Evolutionary conservation across 202 grass and related monocot genomes (phyloP).

Genomic region (Musa balbisiana): DNA sequence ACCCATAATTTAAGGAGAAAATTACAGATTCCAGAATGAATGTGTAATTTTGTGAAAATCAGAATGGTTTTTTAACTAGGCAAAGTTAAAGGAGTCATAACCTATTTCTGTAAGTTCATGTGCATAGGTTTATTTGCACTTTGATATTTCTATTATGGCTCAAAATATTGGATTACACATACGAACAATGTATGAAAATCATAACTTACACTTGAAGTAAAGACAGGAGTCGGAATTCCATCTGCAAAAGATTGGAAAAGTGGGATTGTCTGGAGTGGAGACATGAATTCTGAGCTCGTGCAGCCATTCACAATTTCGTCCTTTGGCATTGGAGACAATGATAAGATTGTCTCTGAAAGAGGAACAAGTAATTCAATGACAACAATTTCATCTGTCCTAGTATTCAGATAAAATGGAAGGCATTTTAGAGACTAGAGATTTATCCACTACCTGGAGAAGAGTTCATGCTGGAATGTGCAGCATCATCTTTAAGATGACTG

Average conservation of each 20-base stretch:
- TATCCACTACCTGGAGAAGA: conserved; percentile 34
- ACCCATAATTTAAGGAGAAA: neutral
- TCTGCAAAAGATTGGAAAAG: conserved; percentile 54
- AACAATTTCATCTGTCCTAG: neutral
- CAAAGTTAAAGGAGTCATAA: neutral
- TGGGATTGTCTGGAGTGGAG: conserved; percentile 55
- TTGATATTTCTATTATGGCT: neutral
- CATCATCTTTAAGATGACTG: conserved; percentile 24
- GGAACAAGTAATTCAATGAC: conserved; percentile 2
- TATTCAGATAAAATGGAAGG: neutral
- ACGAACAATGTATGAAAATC: neutral
- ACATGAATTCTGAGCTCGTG: conserved; percentile 41
- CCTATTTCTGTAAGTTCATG: neutral
- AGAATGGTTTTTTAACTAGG: neutral
- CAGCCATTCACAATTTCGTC: conserved; percentile 22
- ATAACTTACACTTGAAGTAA: conserved; percentile 84
- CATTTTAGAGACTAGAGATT: conserved; percentile 22
- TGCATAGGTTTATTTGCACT: neutral
- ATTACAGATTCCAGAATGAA: neutral
- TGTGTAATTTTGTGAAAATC: neutral
- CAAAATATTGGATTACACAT: neutral
- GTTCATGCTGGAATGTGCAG: conserved; percentile 25
- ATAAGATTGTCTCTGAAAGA: conserved; percentile 26
- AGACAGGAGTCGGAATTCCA: conserved; percentile 64
- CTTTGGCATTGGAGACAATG: conserved; percentile 31